Evolutionary conservation across 768 basidiomycete genomes (phyloP), one percentile per base, ranked within the genome.

Genomic region (Fomitopsis pulvina): DNA sequence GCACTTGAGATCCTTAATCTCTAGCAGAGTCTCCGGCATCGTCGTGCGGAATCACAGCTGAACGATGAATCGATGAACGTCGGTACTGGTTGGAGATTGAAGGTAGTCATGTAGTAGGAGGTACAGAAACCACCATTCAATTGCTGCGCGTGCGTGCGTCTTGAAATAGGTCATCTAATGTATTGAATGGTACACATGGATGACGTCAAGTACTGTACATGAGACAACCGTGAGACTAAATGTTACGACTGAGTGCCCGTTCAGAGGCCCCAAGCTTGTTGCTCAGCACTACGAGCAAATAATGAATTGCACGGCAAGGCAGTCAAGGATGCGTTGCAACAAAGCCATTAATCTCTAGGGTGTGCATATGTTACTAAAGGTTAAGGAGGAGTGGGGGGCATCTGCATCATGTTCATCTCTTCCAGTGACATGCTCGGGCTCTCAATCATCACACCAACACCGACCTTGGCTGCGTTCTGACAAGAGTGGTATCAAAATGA

Each of bases 401-500:
- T 61, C 20, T 57, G 61, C 42, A 61, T 59, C 62, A 67, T 60
- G 51, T 66, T 68, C 87, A 90, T 87, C 73, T 91, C 88, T 71
- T 91, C 88, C 7, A 85, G 87, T 18, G 85, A 84, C 69, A 91
- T 66, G 54, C 71, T 78, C 30, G 83, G 80, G 64, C 84, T 87
- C 77, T 98, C 94, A 53, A 98, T 91, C 91, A 93, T 95, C 68
- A 98, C 91, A 72, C 94, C 94, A 8, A 97, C 85, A 53, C 95
- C 95, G 52, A 96, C 85, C 70, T 93, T 95, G 25, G 92, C 88
- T 37, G 91, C 75, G 68, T 92, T 93, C 92, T 97, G 57, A 12
- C 51, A 30, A 46, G 21, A 25, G 34, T 9, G 48, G 30, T 27
- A 45, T 24, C 37, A 30, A 14, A 21, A 28, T 38, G 21, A 52